A percentile compares a stretch with the other conserved stretches of the same genome.
Evolutionary conservation across 768 basidiomycete genomes (phyloP).

Genomic region (Fibroporia radiculosa): DNA sequence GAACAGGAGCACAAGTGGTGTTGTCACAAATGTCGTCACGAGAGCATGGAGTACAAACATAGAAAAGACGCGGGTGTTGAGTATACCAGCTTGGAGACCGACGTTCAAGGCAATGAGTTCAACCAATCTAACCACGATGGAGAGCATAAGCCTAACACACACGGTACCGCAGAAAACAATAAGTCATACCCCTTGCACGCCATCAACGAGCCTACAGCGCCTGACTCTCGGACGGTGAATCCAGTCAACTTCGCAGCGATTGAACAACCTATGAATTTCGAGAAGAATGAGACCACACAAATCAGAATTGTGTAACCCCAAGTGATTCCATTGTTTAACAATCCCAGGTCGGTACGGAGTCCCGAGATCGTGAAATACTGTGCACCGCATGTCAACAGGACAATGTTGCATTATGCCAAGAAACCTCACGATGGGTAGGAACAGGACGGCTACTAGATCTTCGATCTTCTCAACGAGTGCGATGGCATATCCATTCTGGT

Average conservation of each 20-base stretch:
- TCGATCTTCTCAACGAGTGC: slow-evolving; percentile 80
- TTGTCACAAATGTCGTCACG: slow-evolving; percentile 76
- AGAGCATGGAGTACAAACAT: slow-evolving; percentile 84
- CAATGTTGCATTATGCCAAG: background rate
- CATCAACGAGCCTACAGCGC: slow-evolving; percentile 85
- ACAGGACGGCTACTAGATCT: slow-evolving; percentile 72
- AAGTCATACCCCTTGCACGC: slow-evolving; percentile 72
- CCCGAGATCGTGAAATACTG: slow-evolving; percentile 81
- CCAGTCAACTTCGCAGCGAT: slow-evolving; percentile 48
- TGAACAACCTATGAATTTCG: slow-evolving; percentile 74
- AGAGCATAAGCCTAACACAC: background rate
- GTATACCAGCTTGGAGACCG: slow-evolving; percentile 61
- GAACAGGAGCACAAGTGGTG: slow-evolving; percentile 70
- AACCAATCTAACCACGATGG: slow-evolving; percentile 40
- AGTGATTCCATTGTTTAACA: slow-evolving; percentile 59
- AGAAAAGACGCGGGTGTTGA: slow-evolving; percentile 64
- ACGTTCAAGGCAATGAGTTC: slow-evolving; percentile 92
- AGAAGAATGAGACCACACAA: slow-evolving; percentile 63
- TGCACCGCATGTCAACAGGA: slow-evolving; percentile 4
- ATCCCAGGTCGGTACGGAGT: slow-evolving; percentile 69
- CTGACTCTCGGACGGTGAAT: slow-evolving; percentile 69
- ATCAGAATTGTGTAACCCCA: slow-evolving; percentile 82
- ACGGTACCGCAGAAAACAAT: no score
- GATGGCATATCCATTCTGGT: slow-evolving; percentile 76
- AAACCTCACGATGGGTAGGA: slow-evolving; percentile 62